A percentile compares a stretch with the other conserved stretches of the same genome.
These are phyloP conservation scores for Wallacemonas collosoma DNA, from an alignment of 208 protist species.

Conservation along the genomic window DNA sequence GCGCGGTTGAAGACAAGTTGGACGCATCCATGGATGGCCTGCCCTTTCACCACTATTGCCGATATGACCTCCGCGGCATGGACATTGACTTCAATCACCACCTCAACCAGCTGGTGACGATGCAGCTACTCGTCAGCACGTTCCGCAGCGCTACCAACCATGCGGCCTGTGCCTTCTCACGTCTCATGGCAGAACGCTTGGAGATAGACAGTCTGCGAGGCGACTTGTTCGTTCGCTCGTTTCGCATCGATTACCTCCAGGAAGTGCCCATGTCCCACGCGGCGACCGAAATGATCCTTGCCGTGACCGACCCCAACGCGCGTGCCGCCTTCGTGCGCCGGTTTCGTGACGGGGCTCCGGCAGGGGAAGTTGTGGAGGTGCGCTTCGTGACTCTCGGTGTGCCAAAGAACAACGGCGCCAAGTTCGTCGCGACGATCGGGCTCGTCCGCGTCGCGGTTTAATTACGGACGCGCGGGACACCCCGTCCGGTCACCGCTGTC, in stretches of 20 bases:
- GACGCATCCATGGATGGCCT: not conserved
- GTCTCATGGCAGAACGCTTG: conserved; percentile 20
- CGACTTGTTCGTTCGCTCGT: conserved; percentile 50
- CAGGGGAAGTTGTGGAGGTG: conserved; percentile 29
- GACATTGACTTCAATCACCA: conserved; percentile 86
- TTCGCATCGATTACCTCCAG: conserved; percentile 74
- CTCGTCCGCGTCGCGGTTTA: conserved; percentile 26
- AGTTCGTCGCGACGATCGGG: conserved; percentile 47
- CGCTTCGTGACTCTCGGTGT: conserved; percentile 49
- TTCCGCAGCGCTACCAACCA: conserved; percentile 48
- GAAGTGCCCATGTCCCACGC: conserved; percentile 52
- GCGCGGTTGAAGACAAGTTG: not conserved
- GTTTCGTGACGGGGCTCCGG: conserved; percentile 12
- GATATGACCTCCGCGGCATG: conserved; percentile 44
- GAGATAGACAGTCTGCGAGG: conserved; percentile 21
- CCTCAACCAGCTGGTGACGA: conserved; percentile 65
- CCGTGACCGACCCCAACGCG: not conserved
- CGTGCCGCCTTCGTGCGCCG: conserved; percentile 5
- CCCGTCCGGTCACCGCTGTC: no score
- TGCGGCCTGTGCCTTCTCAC: conserved; percentile 30
- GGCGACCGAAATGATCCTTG: conserved; percentile 32
- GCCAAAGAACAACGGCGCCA: conserved; percentile 4
- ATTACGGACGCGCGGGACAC: no score
- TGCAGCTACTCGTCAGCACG: conserved; percentile 53
- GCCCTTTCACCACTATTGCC: conserved; percentile 10